Evolutionary conservation across 169 alveolate genomes (phyloP), one percentile per base, ranked within the genome.

Genomic region (Eimeria maxima): DNA sequence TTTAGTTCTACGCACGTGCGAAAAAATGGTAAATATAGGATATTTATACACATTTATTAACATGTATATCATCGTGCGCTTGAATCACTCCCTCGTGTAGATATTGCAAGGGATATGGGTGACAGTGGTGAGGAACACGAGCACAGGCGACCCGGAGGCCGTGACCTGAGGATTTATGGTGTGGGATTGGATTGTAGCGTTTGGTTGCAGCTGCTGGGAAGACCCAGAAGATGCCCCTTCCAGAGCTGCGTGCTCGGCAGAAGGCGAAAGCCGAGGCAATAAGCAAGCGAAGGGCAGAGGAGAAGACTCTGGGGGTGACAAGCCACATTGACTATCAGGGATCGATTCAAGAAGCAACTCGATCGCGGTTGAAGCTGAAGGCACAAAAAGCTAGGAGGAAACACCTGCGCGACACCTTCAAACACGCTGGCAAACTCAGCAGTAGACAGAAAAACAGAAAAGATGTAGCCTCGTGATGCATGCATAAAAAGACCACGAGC

Each of bases 191-290:
- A 33, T 3, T 53, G 63, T 1, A 11, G 16, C 16, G 78, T 67
- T 67, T 67, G 38, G 78, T 33, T 80, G 89, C 89, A 80, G 89
- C 89, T 80, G 42, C 89, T 80, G 38, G 33, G n/a, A 80, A 80
- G 42, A 80, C 67, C n/a, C 89, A 80, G 65, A 80, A 80, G 47
- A 80, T 80, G 89, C 89, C 89, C 20, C 89, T 80, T 42, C 89
- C 89, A 7, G 89, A 80, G 67, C 67, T 80, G 33, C 22, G n/a
- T 20, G 38, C 89, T 44, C 67, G 89, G 47, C 44, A 80, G 65
- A 80, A 80, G 67, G 89, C 89, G 33, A 80, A 60, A 42, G 67
- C 67, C 10, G 67, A 45, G 20, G 89, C 65, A 20, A 20, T 80
- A 42, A 18, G 38, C 33, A 60, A 53, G 7, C 38, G 89, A 38